phyloP scores from a whole-genome alignment of 169 alveolate species.

The Plasmodium adleri region DNA sequence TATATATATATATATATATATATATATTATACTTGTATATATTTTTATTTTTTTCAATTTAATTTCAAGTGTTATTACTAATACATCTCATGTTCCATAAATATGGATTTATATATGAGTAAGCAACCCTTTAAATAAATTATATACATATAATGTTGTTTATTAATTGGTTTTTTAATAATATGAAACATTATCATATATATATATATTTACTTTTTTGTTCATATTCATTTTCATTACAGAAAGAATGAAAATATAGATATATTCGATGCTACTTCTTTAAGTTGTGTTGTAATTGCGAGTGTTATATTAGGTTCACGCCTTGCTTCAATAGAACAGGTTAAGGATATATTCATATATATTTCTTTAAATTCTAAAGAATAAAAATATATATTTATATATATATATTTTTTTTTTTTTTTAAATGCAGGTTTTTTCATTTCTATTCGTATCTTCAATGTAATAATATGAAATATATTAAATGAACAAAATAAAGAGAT shows the following conservation, averaged over 20 bases:
- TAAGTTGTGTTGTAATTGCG: slow-evolving; percentile 73
- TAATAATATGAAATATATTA: slow-evolving; percentile 14
- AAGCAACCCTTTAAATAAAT: background rate
- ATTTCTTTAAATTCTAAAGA: background rate
- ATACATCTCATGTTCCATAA: slow-evolving; percentile 68
- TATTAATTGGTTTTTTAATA: background rate
- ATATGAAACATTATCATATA: background rate
- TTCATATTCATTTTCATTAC: no score
- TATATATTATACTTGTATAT: background rate
- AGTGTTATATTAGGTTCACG: slow-evolving; percentile 75
- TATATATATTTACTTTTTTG: background rate
- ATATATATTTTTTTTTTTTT: slow-evolving; percentile 8
- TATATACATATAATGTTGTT: no score
- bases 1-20: background rate
- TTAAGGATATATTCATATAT: background rate
- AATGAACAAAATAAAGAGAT: background rate
- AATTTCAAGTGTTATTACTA: slow-evolving; percentile 42
- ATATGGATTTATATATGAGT: slow-evolving; percentile 71
- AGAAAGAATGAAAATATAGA: slow-evolving; percentile 75
- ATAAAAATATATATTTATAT: background rate
- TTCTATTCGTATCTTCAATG: slow-evolving; percentile 58
- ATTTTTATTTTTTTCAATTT: slow-evolving; percentile 2
- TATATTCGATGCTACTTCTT: slow-evolving; percentile 65
- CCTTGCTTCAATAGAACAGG: slow-evolving; percentile 56
- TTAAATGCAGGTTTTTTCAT: slow-evolving; percentile 56